A percentile compares a stretch with the other conserved stretches of the same genome.
phyloP scores from a whole-genome alignment of 129 eudicot genomes.

The Chrysanthemum makinoi region DNA sequence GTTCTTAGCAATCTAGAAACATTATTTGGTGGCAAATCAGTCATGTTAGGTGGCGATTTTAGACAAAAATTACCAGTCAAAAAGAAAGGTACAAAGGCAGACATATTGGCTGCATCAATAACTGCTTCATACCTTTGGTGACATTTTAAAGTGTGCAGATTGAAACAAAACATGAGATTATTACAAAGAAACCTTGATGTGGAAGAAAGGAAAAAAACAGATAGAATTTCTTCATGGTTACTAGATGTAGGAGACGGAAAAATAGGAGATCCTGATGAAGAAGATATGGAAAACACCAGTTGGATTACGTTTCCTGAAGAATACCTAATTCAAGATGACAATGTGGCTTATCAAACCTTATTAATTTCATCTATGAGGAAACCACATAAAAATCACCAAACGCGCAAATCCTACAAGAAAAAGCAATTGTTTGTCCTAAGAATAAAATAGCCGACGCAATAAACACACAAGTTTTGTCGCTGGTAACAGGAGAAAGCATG shows the following conservation, averaged over 20 bases:
- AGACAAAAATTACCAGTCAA: too few relatives aligned
- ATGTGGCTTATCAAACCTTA: neutral
- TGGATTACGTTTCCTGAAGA: neutral
- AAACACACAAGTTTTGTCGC: neutral
- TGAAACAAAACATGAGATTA: too few relatives aligned
- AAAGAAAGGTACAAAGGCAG: too few relatives aligned
- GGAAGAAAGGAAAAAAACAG: neutral
- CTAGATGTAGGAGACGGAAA: neutral
- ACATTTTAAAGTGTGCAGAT: too few relatives aligned
- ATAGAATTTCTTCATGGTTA: neutral
- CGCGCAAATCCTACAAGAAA: neutral
- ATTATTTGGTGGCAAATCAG: too few relatives aligned
- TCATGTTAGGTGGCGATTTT: too few relatives aligned
- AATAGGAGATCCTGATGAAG: neutral
- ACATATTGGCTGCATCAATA: too few relatives aligned
- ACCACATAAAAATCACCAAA: neutral
- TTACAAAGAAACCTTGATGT: too few relatives aligned
- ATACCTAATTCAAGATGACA: neutral
- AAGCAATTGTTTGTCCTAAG: constrained; percentile 4
- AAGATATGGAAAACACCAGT: neutral
- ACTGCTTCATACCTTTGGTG: too few relatives aligned
- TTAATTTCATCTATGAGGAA: neutral
- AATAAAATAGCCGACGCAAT: neutral
- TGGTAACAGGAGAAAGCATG: neutral
- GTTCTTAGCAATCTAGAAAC: too few relatives aligned